Evolutionary conservation across 2,329 filamentous ascomycete genomes (phyloP).

Genomic region (Alternaria alternata): DNA sequence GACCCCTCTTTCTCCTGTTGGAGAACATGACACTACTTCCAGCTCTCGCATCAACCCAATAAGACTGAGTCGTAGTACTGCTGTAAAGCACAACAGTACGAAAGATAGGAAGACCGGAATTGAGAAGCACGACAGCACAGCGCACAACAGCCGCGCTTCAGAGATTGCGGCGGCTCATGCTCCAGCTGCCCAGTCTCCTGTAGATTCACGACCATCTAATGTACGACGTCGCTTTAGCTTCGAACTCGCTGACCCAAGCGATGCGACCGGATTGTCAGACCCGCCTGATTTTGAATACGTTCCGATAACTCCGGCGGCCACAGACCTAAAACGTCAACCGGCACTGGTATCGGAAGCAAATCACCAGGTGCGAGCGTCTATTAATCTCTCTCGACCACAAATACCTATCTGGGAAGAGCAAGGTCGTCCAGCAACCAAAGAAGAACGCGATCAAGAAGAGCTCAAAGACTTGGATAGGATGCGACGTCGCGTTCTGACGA

Average conservation of each 20-base stretch:
- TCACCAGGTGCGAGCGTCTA: neutral
- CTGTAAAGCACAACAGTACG: constrained; percentile 1
- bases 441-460: neutral
- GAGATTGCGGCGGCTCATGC: neutral
- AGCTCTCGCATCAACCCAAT: neutral
- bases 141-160: neutral
- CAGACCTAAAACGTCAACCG: neutral
- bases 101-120: too few species aligned
- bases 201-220: neutral
- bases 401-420: neutral
- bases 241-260: neutral
- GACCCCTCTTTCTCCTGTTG: neutral
- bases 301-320: neutral
- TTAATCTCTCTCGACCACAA: neutral
- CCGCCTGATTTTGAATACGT: neutral
- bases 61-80: neutral
- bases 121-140: neutral
- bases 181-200: neutral
- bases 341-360: neutral
- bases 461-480: neutral
- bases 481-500: neutral
- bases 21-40: neutral
- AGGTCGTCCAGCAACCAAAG: neutral
- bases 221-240: constrained; percentile 8
- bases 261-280: neutral